These are phyloP conservation scores for Pythium aquatile DNA, from an alignment of 352 stramenopile species.

Conservation along the genomic window DNA sequence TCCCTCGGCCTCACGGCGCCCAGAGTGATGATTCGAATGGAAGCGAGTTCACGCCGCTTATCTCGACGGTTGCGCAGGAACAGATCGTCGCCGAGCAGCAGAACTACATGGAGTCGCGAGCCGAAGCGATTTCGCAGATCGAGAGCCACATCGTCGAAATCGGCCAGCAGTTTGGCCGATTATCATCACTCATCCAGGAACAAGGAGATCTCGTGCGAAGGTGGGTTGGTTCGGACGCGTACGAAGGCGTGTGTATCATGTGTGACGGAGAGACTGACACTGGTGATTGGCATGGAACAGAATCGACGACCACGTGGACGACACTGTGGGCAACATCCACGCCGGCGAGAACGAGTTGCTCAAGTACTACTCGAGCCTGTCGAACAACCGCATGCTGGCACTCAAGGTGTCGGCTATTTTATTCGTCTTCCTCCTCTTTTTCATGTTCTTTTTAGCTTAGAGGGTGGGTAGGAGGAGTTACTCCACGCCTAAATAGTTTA, in stretches of 20 bases:
- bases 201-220: constrained; percentile 79
- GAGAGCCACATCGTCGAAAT: constrained; percentile 88
- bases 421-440: constrained; percentile 87
- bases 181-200: constrained; percentile 80
- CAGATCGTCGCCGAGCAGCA: constrained; percentile 77
- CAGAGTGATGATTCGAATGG: constrained; percentile 33
- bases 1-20: constrained; percentile 58
- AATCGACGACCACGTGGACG: constrained; percentile 86
- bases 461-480: constrained; percentile 1
- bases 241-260: not conserved
- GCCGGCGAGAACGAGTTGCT: constrained; percentile 80
- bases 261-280: not conserved
- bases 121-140: constrained; percentile 80
- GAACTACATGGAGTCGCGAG: constrained; percentile 71
- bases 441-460: constrained; percentile 89
- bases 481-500: constrained; percentile 20
- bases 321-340: constrained; percentile 71
- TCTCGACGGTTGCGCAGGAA: constrained; percentile 69
- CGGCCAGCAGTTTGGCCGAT: constrained; percentile 74
- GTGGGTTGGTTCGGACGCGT: constrained; percentile 26
- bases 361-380: constrained; percentile 84
- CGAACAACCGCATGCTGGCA: constrained; percentile 85
- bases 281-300: constrained; percentile 25
- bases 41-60: constrained; percentile 65
- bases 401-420: constrained; percentile 86